Base-by-base conservation (phyloP, 768 basidiomycete genomes). In the Agaricus blazei region DNA sequence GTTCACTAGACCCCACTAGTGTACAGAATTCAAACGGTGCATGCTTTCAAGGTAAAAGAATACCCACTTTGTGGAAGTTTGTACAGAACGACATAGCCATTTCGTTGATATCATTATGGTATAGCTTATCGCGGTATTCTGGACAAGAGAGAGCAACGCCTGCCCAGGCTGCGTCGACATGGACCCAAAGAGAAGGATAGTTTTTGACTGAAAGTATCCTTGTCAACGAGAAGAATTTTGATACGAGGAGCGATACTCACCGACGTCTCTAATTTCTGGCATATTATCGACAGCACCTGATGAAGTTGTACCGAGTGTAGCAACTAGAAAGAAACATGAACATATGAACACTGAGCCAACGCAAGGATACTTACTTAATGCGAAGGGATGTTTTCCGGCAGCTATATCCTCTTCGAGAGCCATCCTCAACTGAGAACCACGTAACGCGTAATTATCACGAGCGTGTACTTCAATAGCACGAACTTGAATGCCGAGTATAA, bases 151-250 rank as follows among this genome's bases (percentile, higher is more conserved):
- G 76, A 0, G 84, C 82, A 12, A 91, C 79, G 2, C 95, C 95
- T 0, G 90, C 94, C 95, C 94, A 98, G 0, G 90, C 88, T 0
- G 88, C 85, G 65, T 98, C 95, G 19, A 97, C 77, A 63, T 98
- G 94, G 0, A 96, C 65, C 85, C 89, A 95, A 1, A 93, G 62
- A 1, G 79, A 81, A 0, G 89, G 85, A 59, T 81, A 69, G 0
- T 79, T 70, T 52, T 79, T 73, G 3, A 79, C 91, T 93, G 29
- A 4, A 31, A 7, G 29, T 23, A n/a, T 52, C 26, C 60, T 57
- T 27, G 41, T 36, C 40, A 11, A 23, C 38, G 19, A 37, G 36
- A 38, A 37, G 48, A 9, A 14, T 27, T 14, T 5, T 9, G 7
- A 2, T 26, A 34, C 42, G 41, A 14, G 23, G 37, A 12, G 26